Evolutionary conservation across 2,329 filamentous ascomycete species (phyloP).

Genomic region (Aspergillaceae sp.): DNA sequence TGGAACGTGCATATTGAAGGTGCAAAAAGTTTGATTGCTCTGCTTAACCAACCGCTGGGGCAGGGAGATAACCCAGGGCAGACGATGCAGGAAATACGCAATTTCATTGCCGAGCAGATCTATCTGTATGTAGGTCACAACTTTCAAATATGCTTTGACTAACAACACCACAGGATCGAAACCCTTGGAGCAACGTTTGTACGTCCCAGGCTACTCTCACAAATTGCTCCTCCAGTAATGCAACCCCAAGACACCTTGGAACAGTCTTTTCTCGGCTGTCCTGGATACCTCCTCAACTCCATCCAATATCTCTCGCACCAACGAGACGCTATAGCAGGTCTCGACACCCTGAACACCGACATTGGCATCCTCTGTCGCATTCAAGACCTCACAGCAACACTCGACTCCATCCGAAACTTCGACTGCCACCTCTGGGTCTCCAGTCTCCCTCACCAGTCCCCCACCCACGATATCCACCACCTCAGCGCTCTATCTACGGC

Average conservation of each 20-base stretch:
- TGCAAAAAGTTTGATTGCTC: slow-evolving; percentile 20
- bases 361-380: slow-evolving; percentile 2
- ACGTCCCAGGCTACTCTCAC: background rate
- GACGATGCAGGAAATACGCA: slow-evolving; percentile 19
- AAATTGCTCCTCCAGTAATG: background rate
- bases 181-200: slow-evolving; percentile 3
- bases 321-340: slow-evolving; percentile 15
- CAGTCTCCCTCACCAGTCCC: slow-evolving; percentile 9
- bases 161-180: slow-evolving; percentile 2
- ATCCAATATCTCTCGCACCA: slow-evolving; percentile 20
- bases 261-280: slow-evolving; percentile 29
- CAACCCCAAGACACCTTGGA: slow-evolving; percentile 21
- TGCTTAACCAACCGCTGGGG: slow-evolving; percentile 5
- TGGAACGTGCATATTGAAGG: slow-evolving; percentile 28
- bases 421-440: slow-evolving; percentile 21
- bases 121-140: slow-evolving; percentile 16
- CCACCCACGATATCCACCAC: slow-evolving; percentile 8
- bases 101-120: slow-evolving; percentile 24
- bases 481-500: slow-evolving; percentile 20
- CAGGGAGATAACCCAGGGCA: slow-evolving; percentile 17
- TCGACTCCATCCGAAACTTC: slow-evolving; percentile 15
- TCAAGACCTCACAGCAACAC: slow-evolving; percentile 8
- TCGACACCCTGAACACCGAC: slow-evolving; percentile 2
- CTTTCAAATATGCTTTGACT: background rate
- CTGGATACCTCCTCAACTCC: slow-evolving; percentile 22